Evolutionary conservation across 768 basidiomycete species (phyloP).

Genomic region (Mycena indigotica): DNA sequence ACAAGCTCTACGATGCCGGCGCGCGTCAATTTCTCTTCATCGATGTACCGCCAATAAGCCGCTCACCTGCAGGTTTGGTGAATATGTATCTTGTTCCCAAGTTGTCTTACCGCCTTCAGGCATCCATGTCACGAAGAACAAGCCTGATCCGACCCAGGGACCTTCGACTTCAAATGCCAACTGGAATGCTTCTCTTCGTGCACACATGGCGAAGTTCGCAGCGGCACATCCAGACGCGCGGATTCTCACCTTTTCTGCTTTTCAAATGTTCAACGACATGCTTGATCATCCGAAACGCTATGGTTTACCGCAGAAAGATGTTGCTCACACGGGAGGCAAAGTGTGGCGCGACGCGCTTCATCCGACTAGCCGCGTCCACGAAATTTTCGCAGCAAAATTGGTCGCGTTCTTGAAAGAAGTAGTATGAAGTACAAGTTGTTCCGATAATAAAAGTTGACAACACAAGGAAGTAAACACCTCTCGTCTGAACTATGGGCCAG

Average conservation of each 20-base stretch:
- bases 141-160: conserved; percentile 16
- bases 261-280: conserved; percentile 46
- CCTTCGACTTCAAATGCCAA: conserved; percentile 16
- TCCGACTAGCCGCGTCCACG: conserved; percentile 54
- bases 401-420: conserved; percentile 37
- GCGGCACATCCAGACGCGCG: conserved; percentile 46
- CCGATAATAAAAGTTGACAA: no score
- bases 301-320: conserved; percentile 41
- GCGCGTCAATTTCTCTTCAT: conserved; percentile 61
- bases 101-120: neutral
- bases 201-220: conserved; percentile 39
- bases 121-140: neutral
- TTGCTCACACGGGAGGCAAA: conserved; percentile 34
- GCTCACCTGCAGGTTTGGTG: conserved; percentile 46
- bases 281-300: conserved; percentile 47
- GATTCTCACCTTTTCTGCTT: conserved; percentile 52
- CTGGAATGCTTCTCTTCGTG: conserved; percentile 51
- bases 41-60: conserved; percentile 58
- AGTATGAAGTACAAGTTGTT: neutral
- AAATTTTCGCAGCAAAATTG: conserved; percentile 47
- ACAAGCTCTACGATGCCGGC: conserved; percentile 50
- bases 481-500: no score
- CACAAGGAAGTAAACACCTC: no score
- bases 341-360: conserved; percentile 59
- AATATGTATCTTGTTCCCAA: neutral